phyloP scores from a whole-genome alignment of 805 yeast genomes.

The Komagataella pseudopastoris region DNA sequence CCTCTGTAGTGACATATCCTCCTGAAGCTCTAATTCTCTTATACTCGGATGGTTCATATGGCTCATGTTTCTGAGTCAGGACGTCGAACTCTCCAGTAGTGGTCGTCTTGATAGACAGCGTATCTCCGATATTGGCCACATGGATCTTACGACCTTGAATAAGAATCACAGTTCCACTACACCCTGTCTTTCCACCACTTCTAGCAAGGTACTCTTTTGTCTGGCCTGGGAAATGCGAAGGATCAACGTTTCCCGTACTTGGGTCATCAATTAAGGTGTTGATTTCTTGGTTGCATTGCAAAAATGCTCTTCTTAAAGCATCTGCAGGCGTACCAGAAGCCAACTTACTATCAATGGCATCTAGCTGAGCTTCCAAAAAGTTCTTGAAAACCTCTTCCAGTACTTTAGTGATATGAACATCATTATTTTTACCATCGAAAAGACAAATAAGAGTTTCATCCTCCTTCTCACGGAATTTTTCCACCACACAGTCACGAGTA shows the following conservation, averaged over 20 bases:
- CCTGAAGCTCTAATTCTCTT: constrained; percentile 86
- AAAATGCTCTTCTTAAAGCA: constrained; percentile 73
- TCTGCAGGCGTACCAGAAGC: constrained; percentile 41
- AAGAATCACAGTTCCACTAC: constrained; percentile 73
- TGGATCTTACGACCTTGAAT: constrained; percentile 57
- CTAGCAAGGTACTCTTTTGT: constrained; percentile 41
- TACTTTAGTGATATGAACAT: constrained; percentile 45
- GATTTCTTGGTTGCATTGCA: constrained; percentile 70
- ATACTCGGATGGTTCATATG: constrained; percentile 63
- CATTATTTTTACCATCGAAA: constrained; percentile 71
- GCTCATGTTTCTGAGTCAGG: constrained; percentile 71
- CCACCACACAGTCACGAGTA: constrained; percentile 75
- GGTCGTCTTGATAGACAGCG: constrained; percentile 66
- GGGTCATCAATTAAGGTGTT: constrained; percentile 38
- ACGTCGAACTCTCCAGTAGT: constrained; percentile 70
- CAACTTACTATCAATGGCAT: constrained; percentile 13
- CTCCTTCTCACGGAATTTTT: constrained; percentile 74
- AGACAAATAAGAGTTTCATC: constrained; percentile 72
- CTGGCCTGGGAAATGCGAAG: constrained; percentile 38
- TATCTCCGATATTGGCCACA: constrained; percentile 86
- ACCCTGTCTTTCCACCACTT: constrained; percentile 68
- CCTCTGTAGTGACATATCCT: constrained; percentile 78
- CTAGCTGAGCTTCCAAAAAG: constrained; percentile 55
- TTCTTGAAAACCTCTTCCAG: constrained; percentile 62
- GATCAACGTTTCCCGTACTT: constrained; percentile 25